These are phyloP conservation scores for Russula emetica DNA, from an alignment of 768 basidiomycete genomes.

Conservation along the genomic window DNA sequence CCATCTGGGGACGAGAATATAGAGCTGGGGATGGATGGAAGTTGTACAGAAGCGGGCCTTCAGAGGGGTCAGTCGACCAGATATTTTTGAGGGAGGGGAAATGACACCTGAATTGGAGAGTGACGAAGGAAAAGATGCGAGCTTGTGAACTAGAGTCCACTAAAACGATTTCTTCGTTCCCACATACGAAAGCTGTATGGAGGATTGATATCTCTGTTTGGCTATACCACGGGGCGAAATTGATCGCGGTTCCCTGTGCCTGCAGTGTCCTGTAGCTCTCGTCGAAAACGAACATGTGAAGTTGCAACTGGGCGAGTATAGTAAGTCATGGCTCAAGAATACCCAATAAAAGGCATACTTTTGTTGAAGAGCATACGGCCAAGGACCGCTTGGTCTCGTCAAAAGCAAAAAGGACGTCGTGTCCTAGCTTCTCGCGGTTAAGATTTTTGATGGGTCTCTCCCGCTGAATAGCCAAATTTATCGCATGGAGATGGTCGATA, in stretches of 20 bases:
- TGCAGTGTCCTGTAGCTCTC: slow-evolving; percentile 43
- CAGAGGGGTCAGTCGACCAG: background rate
- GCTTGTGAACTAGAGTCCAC: slow-evolving; percentile 44
- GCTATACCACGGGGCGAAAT: slow-evolving; percentile 45
- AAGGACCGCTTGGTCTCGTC: slow-evolving; percentile 51
- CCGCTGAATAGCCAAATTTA: slow-evolving; percentile 6
- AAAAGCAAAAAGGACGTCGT: slow-evolving; percentile 43
- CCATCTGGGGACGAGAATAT: slow-evolving; percentile 51
- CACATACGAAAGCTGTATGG: slow-evolving; percentile 44
- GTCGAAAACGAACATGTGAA: slow-evolving; percentile 48
- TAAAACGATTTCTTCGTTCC: slow-evolving; percentile 50
- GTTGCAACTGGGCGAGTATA: slow-evolving; percentile 28
- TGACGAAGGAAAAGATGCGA: too few relatives aligned
- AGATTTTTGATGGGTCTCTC: slow-evolving; percentile 29
- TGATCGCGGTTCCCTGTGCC: slow-evolving; percentile 40
- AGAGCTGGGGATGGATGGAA: slow-evolving; percentile 37
- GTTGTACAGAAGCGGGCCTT: slow-evolving; percentile 45
- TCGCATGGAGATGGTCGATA: slow-evolving; percentile 8
- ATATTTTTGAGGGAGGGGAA: too few relatives aligned
- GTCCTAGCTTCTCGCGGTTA: slow-evolving; percentile 47
- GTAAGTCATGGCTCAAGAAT: background rate
- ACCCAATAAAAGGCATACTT: slow-evolving; percentile 32
- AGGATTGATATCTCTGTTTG: slow-evolving; percentile 30
- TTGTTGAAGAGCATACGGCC: slow-evolving; percentile 42
- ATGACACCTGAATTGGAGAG: slow-evolving; percentile 51